Conservation (phyloP, 179 eudicot genomes). For the Camellia oleifera region DNA sequence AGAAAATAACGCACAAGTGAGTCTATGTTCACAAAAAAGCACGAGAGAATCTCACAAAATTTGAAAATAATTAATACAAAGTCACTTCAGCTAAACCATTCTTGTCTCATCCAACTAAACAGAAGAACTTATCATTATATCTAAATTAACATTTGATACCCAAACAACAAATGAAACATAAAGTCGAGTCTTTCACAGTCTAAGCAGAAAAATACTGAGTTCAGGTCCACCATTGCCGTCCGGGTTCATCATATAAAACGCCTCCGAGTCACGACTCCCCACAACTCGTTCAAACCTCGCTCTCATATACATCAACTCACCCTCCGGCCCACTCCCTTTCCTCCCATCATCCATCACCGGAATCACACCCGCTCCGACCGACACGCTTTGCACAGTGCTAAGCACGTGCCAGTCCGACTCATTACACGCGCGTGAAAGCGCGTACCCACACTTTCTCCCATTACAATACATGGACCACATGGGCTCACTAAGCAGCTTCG, state of each 20-base stretch:
- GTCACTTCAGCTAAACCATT: no score
- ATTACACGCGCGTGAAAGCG: slow-evolving; percentile 45
- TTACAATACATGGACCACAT: slow-evolving; percentile 88
- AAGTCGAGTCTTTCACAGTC: slow-evolving; percentile 34
- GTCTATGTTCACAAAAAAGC: no score
- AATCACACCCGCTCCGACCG: slow-evolving; percentile 92
- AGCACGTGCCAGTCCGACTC: slow-evolving; percentile 79
- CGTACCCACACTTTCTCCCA: slow-evolving; percentile 74
- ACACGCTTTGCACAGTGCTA: slow-evolving; percentile 61
- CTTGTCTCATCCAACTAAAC: background rate
- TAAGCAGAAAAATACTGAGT: slow-evolving; percentile 79
- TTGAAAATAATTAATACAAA: no score
- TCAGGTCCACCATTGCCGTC: slow-evolving; percentile 96
- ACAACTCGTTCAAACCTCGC: slow-evolving; percentile 88
- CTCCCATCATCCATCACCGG: slow-evolving; percentile 52
- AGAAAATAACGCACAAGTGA: no score
- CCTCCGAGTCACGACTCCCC: slow-evolving; percentile 94
- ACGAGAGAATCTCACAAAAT: no score
- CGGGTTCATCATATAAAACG: slow-evolving; percentile 92
- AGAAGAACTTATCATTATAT: background rate
- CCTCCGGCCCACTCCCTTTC: slow-evolving; percentile 33
- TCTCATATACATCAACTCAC: slow-evolving; percentile 84
- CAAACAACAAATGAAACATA: background rate
- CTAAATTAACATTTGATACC: background rate
- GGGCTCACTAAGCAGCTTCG: slow-evolving; percentile 48